Evolutionary conservation across 352 stramenopile species (phyloP).

Genomic region (Phytophthora uliginosa): DNA sequence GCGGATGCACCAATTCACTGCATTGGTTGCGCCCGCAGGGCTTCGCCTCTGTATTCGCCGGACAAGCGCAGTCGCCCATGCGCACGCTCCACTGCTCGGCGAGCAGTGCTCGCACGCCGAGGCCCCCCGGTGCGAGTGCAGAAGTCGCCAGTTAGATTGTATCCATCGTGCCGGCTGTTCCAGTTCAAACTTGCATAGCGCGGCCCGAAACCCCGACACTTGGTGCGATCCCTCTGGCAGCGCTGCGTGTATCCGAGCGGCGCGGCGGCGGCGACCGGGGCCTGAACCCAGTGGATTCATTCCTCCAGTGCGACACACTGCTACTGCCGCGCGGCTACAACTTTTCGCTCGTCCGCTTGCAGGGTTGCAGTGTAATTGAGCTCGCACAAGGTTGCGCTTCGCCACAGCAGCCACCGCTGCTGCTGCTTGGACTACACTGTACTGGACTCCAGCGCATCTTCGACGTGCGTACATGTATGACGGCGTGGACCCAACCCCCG

Average conservation of each 20-base stretch:
- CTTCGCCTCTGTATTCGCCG: background rate
- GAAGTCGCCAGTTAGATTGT: constrained; percentile 40
- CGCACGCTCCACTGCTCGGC: background rate
- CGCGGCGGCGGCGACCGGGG: background rate
- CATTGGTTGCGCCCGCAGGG: too few species aligned
- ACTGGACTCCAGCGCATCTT: too few species aligned
- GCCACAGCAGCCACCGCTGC: background rate
- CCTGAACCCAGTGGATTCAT: constrained; percentile 24
- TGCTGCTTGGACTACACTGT: background rate
- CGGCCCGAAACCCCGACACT: constrained; percentile 9
- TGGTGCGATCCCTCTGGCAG: constrained; percentile 11
- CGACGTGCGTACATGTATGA: background rate
- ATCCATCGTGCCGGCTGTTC: constrained; percentile 38
- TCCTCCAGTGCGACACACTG: constrained; percentile 38
- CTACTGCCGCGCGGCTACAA: background rate
- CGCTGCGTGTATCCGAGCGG: constrained; percentile 11
- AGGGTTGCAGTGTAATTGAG: constrained; percentile 10
- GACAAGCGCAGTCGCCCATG: background rate
- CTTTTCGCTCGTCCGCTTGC: constrained; percentile 16
- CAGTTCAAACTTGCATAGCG: constrained; percentile 37
- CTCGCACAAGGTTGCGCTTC: background rate
- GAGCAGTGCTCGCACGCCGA: background rate
- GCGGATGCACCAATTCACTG: background rate
- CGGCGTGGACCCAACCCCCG: background rate
- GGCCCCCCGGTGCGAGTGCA: constrained; percentile 17